phyloP scores from a whole-genome alignment of 139 green algal genomes.

The Penium margaritaceum region DNA sequence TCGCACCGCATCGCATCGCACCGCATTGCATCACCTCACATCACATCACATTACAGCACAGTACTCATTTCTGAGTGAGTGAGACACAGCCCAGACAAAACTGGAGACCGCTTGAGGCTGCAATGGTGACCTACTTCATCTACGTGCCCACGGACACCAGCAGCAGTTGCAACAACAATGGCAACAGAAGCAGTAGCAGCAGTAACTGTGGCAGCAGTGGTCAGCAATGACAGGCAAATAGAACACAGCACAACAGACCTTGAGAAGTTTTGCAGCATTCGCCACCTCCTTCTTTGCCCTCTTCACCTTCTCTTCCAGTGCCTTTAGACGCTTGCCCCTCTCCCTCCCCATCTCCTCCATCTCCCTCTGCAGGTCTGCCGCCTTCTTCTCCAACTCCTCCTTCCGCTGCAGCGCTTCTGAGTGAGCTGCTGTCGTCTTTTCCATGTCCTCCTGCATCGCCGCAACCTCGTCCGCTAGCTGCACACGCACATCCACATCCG shows the following conservation, averaged over 20 bases:
- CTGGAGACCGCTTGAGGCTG: no score
- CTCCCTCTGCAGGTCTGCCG: slow-evolving; percentile 67
- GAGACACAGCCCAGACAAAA: no score
- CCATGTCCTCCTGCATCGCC: slow-evolving; percentile 47
- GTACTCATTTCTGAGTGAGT: no score
- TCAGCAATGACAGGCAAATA: not conserved
- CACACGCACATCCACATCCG: not conserved
- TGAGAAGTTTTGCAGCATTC: slow-evolving; percentile 38
- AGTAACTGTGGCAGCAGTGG: not conserved
- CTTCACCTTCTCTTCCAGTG: slow-evolving; percentile 53
- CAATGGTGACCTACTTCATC: no score
- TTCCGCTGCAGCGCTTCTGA: slow-evolving; percentile 54
- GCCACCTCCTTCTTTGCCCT: slow-evolving; percentile 56
- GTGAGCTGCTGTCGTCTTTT: not conserved
- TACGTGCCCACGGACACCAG: not conserved
- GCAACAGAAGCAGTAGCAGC: not conserved
- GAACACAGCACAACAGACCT: not conserved
- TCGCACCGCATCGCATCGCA: no score
- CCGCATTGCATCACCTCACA: no score
- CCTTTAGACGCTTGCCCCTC: slow-evolving; percentile 50
- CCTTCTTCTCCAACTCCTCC: slow-evolving; percentile 57
- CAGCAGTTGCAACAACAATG: no score
- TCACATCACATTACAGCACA: no score
- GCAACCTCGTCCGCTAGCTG: slow-evolving; percentile 55
- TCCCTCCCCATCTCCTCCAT: slow-evolving; percentile 75